Conservation (phyloP, 257 asterid genomes). For the Anisodus tanguticus region DNA sequence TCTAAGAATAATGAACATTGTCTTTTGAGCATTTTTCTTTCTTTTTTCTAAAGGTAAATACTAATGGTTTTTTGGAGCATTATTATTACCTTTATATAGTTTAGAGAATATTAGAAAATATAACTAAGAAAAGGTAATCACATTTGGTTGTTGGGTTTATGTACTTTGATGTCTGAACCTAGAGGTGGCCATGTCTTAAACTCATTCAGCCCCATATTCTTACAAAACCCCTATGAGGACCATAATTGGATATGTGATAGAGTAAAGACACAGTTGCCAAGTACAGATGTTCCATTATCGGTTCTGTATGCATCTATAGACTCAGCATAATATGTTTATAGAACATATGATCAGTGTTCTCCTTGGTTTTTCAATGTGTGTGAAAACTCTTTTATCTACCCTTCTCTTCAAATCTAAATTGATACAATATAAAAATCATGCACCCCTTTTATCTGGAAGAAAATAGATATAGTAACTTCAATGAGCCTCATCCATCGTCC, state of each 20-base stretch:
- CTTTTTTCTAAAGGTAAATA: neutral
- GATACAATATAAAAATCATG: neutral
- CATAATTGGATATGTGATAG: neutral
- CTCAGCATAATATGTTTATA: neutral
- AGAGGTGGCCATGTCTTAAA: neutral
- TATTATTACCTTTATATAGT: neutral
- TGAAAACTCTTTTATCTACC: neutral
- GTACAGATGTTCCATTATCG: neutral
- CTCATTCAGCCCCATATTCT: conserved; percentile 22
- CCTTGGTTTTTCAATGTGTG: neutral
- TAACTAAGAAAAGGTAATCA: neutral
- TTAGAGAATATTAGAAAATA: neutral
- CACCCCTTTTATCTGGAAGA: conserved; percentile 2
- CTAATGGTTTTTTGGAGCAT: neutral
- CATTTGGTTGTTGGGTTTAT: neutral
- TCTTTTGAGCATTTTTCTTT: neutral
- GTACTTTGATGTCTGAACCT: neutral
- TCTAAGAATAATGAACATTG: conserved; percentile 15
- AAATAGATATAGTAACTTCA: conserved; percentile 7
- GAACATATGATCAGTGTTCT: neutral
- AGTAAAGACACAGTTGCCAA: conserved; percentile 6
- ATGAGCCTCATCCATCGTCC: neutral
- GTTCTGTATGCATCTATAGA: neutral
- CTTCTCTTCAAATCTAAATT: neutral
- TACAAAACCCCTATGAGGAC: neutral